Conservation (phyloP, 768 basidiomycete genomes). For the Kwoniella sp. region DNA sequence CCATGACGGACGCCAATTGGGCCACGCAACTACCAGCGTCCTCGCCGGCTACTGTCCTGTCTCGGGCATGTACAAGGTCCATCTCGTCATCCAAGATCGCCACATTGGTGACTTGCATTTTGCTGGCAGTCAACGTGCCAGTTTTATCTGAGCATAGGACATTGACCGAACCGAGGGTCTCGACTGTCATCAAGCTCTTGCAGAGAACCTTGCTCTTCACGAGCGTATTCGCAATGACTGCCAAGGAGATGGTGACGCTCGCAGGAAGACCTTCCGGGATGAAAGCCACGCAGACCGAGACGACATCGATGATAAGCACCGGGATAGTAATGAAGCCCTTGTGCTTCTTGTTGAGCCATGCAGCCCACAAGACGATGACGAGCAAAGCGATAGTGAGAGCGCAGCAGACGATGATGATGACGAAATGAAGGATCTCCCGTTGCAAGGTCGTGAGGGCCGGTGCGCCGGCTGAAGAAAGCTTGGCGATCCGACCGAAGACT, state of each 20-base stretch:
- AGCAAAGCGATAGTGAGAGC: conserved; percentile 60
- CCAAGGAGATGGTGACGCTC: conserved; percentile 44
- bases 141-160: conserved; percentile 65
- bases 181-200: conserved; percentile 68
- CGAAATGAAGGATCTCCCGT: conserved; percentile 64
- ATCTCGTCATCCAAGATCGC: conserved; percentile 56
- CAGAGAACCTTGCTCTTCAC: conserved; percentile 64
- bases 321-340: conserved; percentile 62
- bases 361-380: conserved; percentile 62
- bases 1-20: conserved; percentile 58
- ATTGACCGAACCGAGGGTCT: conserved; percentile 68
- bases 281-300: conserved; percentile 62
- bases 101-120: conserved; percentile 64
- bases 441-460: conserved; percentile 62
- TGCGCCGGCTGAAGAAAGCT: conserved; percentile 61
- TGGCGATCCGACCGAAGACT: conserved; percentile 63
- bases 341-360: conserved; percentile 55
- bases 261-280: conserved; percentile 61
- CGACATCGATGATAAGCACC: conserved; percentile 63
- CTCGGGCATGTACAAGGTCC: conserved; percentile 33
- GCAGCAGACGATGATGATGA: conserved; percentile 61
- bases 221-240: conserved; percentile 59
- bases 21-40: conserved; percentile 11
- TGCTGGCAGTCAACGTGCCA: conserved; percentile 63
- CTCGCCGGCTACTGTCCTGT: conserved; percentile 30